Evolutionary conservation across 176 grass and related monocot species (phyloP), one percentile per base, ranked within the genome.

Genomic region (Elymus sibiricus): DNA sequence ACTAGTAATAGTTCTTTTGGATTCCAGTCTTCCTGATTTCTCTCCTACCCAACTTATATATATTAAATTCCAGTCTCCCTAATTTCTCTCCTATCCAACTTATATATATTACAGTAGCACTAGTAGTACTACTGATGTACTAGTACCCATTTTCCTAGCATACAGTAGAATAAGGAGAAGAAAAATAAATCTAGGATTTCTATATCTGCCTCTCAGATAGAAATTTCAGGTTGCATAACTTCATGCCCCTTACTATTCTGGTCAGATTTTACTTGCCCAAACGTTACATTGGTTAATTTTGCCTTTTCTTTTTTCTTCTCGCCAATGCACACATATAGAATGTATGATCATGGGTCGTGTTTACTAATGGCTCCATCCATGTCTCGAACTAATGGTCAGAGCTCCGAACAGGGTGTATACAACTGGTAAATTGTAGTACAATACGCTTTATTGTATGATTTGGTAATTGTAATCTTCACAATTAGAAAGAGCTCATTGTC

Each of bases 141-240:
- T 69, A 86, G 65, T 39, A 39, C 37, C 4, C 74, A 58, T 79
- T 83, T 7, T 64, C 75, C 66, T 79, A 64, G 38, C 12, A 66
- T 29, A 90, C 83, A 82, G 71, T 74, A 83, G 56, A 86, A 79
- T 83, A 72, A 55, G 65, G 31, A 79, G 32, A 29, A 67, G 29
- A 90, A 79, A 78, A 81, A 82, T 32, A 86, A 77, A 90, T 83
- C 40, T 87, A 90, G 84, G 80, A 79, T 90, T 79, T 22, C 79
- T 73, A 86, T 86, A 66, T 74, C 9, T 79, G 89, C 80, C 53
- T 31, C 65, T 56, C 26, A 43, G 79, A 90, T 84, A 90, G 73
- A 79, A 74, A 74, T 64, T 82, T 83, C 24, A 59, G 43, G 76
- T 78, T 90, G 84, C 21, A 14, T 73, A 42, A 74, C 82, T 86